Percentiles rank a stretch among this genome's conserved stretches.
These are phyloP conservation scores for Russula brevipes DNA, from an alignment of 768 basidiomycete genomes.

Conservation along the genomic window DNA sequence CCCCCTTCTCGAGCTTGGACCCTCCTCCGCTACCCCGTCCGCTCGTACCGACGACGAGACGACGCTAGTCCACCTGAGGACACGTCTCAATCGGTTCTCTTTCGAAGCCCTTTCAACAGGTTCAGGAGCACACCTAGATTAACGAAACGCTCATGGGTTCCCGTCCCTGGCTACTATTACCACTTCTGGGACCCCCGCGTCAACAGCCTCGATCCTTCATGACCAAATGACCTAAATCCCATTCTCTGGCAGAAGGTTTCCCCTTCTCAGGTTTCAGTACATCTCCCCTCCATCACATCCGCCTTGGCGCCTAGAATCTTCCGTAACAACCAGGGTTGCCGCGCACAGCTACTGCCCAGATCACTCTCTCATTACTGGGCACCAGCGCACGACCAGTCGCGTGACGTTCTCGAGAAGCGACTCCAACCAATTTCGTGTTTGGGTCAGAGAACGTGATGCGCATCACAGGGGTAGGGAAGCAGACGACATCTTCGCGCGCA, in stretches of 20 bases:
- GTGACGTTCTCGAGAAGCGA: neutral
- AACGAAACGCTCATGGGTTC: slow-evolving; percentile 1
- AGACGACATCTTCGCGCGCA: too few species aligned
- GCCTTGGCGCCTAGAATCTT: slow-evolving; percentile 6
- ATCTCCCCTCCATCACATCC: neutral
- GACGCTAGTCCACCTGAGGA: neutral
- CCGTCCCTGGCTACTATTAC: slow-evolving; percentile 12
- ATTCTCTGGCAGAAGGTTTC: neutral
- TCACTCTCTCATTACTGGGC: neutral
- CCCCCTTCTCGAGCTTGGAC: too few species aligned
- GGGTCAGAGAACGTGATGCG: too few species aligned
- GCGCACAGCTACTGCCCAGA: neutral
- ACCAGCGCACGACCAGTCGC: neutral
- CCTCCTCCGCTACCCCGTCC: too few species aligned
- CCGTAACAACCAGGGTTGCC: neutral
- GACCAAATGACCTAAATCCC: neutral
- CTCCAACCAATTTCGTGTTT: too few species aligned
- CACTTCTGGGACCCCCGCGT: neutral
- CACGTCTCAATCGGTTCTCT: neutral
- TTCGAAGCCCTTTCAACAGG: neutral
- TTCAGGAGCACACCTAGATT: slow-evolving; percentile 1
- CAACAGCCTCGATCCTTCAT: too few species aligned
- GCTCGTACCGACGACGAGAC: neutral
- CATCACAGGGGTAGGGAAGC: too few species aligned
- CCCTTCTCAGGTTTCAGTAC: neutral